These are phyloP conservation scores for Hypoxylon sp. DNA, from an alignment of 2,329 filamentous ascomycete genomes.

Conservation along the genomic window DNA sequence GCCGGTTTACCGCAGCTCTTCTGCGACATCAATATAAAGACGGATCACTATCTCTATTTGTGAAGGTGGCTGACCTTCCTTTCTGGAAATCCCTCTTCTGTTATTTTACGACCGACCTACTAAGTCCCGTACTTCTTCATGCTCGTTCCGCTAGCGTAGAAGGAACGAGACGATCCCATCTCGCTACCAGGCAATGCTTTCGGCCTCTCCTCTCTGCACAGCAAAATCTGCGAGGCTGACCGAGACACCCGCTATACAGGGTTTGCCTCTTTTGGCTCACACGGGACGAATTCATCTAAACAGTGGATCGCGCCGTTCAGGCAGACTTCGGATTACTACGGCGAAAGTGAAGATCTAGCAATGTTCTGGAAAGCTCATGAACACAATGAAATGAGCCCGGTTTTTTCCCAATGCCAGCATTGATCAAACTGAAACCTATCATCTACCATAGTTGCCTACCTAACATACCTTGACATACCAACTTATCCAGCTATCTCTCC, in stretches of 20 bases:
- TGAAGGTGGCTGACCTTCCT: constrained; percentile 50
- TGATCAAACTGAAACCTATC: constrained; percentile 38
- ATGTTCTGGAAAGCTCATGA: constrained; percentile 32
- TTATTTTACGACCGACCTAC: constrained; percentile 28
- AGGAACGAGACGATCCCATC: constrained; percentile 39
- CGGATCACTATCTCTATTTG: constrained; percentile 45
- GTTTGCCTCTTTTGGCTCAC: constrained; percentile 34
- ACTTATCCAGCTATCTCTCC: constrained; percentile 18
- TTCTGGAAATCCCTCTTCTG: constrained; percentile 43
- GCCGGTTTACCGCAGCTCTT: constrained; percentile 38
- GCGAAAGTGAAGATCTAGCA: constrained; percentile 37
- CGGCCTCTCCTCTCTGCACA: constrained; percentile 15
- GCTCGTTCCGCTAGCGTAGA: constrained; percentile 37
- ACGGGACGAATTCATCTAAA: constrained; percentile 43
- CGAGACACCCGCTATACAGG: constrained; percentile 12
- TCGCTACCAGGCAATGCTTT: constrained; percentile 39
- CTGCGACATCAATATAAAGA: constrained; percentile 50
- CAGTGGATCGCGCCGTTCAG: constrained; percentile 39
- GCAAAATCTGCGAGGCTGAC: constrained; percentile 37
- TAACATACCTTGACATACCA: constrained; percentile 7
- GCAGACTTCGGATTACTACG: constrained; percentile 44
- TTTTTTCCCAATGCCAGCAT: constrained; percentile 30
- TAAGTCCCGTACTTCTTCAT: constrained; percentile 25
- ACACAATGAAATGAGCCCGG: constrained; percentile 30
- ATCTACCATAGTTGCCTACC: constrained; percentile 5